A percentile compares a stretch with the other conserved stretches of the same genome.
Evolutionary conservation across 2,329 filamentous ascomycete species (phyloP).

Genomic region (Colletotrichum brevisporum): DNA sequence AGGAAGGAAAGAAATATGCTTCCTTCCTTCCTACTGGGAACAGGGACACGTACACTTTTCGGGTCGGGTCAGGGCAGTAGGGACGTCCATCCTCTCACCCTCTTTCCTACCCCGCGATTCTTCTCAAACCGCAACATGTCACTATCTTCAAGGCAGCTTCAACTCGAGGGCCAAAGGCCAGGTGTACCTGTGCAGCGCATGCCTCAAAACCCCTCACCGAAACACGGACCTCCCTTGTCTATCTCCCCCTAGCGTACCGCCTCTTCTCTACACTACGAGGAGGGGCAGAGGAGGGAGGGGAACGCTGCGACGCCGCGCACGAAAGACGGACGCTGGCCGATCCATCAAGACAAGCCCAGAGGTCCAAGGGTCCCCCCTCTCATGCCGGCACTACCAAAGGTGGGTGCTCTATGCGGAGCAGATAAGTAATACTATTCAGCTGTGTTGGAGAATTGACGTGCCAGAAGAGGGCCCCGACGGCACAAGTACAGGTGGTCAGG

Average conservation of each 20-base stretch:
- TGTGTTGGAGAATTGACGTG: slow-evolving; percentile 18
- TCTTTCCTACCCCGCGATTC: not conserved
- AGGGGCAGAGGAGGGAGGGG: not conserved
- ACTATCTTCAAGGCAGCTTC: not conserved
- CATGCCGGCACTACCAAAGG: slow-evolving; percentile 30
- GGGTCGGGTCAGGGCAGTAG: too few species aligned
- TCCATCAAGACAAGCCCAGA: slow-evolving; percentile 9
- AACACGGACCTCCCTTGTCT: slow-evolving; percentile 32
- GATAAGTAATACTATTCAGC: not conserved
- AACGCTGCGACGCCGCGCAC: not conserved
- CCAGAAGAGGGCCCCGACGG: not conserved
- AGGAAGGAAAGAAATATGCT: too few species aligned
- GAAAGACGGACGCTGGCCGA: not conserved
- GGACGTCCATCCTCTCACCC: too few species aligned
- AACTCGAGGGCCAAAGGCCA: not conserved
- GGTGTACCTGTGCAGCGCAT: not conserved
- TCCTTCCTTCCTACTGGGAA: too few species aligned
- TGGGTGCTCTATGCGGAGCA: slow-evolving; percentile 22
- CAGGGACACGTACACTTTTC: too few species aligned
- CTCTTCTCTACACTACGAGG: not conserved
- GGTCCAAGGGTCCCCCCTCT: slow-evolving; percentile 13
- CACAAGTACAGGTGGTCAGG: too few species aligned
- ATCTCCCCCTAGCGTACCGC: not conserved
- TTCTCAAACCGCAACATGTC: slow-evolving; percentile 20
- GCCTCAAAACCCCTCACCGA: slow-evolving; percentile 24